phyloP scores from a whole-genome alignment of 2,329 filamentous ascomycete species.

The Colletotrichum spinosum region DNA sequence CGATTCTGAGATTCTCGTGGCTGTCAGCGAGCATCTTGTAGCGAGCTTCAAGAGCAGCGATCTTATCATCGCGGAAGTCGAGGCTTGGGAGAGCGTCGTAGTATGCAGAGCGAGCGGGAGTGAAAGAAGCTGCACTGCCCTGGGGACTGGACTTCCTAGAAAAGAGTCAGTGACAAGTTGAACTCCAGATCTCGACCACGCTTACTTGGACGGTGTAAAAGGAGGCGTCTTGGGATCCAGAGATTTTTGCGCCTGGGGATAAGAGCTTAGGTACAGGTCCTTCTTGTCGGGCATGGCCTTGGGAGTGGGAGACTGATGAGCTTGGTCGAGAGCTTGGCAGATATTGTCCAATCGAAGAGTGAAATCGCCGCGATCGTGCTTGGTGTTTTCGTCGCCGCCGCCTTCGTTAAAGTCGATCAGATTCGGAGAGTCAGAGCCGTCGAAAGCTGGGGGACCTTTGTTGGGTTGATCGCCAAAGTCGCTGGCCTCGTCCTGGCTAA shows the following conservation, averaged over 20 bases:
- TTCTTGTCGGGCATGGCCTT: neutral
- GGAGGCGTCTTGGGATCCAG: conserved; percentile 1
- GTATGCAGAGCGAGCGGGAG: neutral
- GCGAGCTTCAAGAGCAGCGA: neutral
- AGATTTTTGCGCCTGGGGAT: neutral
- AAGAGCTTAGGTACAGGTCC: too few relatives aligned
- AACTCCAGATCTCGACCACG: neutral
- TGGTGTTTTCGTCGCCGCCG: neutral
- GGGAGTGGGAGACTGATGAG: neutral
- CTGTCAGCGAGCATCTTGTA: conserved; percentile 5
- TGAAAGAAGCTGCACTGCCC: neutral
- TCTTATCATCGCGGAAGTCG: neutral
- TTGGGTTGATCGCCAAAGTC: neutral
- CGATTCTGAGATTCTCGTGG: conserved; percentile 20
- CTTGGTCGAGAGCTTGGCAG: neutral
- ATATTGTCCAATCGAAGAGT: neutral
- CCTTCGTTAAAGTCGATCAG: conserved; percentile 27
- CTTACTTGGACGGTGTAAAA: conserved; percentile 8
- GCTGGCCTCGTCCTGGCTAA: conserved; percentile 11
- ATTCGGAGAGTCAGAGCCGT: neutral
- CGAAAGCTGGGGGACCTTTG: neutral
- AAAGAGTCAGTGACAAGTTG: too few relatives aligned
- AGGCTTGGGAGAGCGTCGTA: conserved; percentile 16
- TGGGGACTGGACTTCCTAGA: neutral
- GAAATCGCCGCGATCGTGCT: neutral